Percentiles rank a stretch among this genome's conserved stretches.
Conservation (phyloP, 2,329 filamentous ascomycete species). For the Emydomyces testavorans region DNA sequence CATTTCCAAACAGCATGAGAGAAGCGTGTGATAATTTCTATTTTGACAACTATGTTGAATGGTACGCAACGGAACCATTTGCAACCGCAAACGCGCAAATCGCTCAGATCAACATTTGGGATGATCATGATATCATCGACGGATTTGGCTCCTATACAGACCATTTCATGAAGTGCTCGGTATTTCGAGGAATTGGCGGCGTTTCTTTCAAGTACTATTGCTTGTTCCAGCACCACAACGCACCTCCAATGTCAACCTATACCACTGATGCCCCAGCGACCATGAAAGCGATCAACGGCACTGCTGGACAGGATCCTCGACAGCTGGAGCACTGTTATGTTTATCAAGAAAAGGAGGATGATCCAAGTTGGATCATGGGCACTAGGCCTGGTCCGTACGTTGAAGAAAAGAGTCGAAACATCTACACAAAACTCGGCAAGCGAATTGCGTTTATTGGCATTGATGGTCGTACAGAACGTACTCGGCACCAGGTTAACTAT, state of each 20-base stretch:
- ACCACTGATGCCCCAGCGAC: conserved; percentile 59
- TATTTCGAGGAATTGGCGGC: conserved; percentile 55
- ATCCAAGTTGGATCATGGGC: conserved; percentile 69
- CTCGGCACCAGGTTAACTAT: conserved; percentile 88
- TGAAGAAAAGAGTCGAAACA: conserved; percentile 48
- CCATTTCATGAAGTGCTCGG: conserved; percentile 54
- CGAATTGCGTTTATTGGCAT: conserved; percentile 53
- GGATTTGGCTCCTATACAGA: conserved; percentile 56
- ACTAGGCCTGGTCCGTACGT: conserved; percentile 58
- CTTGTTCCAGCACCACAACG: conserved; percentile 62
- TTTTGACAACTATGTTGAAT: conserved; percentile 49
- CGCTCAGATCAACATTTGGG: conserved; percentile 55
- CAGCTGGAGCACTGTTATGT: conserved; percentile 70
- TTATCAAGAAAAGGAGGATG: conserved; percentile 44
- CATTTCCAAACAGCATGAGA: conserved; percentile 55
- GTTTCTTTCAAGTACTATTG: conserved; percentile 50
- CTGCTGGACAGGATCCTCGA: conserved; percentile 49
- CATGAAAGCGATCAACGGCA: conserved; percentile 39
- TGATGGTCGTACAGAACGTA: conserved; percentile 59
- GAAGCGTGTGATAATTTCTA: conserved; percentile 51
- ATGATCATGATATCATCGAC: conserved; percentile 56
- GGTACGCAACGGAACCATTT: conserved; percentile 60
- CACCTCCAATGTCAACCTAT: conserved; percentile 74
- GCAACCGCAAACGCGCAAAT: conserved; percentile 51
- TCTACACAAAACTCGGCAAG: conserved; percentile 53